Conservation (phyloP, 768 basidiomycete genomes). For the Hemileccinum impolitum region DNA sequence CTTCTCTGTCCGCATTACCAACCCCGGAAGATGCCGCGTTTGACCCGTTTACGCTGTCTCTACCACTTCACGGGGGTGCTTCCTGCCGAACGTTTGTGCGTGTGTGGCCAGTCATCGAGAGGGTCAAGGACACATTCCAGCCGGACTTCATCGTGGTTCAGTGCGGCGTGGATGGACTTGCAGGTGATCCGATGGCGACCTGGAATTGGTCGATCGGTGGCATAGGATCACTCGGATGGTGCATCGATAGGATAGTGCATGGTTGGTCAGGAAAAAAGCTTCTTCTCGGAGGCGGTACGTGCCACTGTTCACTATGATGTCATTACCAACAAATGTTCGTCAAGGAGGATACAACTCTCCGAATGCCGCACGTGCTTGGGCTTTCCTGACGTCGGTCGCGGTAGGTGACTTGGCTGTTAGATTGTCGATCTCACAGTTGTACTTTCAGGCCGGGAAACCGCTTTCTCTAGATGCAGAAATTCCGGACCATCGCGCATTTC, state of each 20-base stretch:
- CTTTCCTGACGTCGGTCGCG: constrained; percentile 71
- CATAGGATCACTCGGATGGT: constrained; percentile 70
- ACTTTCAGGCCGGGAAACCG: constrained; percentile 48
- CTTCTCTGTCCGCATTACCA: constrained; percentile 48
- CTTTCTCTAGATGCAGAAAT: constrained; percentile 61
- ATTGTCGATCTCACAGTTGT: background rate
- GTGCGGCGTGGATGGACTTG: constrained; percentile 84
- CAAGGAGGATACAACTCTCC: constrained; percentile 80
- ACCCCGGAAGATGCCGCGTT: constrained; percentile 29
- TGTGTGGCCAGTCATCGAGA: constrained; percentile 65
- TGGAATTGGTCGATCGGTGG: constrained; percentile 68
- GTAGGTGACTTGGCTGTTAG: constrained; percentile 40
- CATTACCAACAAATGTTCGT: constrained; percentile 7
- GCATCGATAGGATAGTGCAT: constrained; percentile 46
- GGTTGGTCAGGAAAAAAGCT: constrained; percentile 60
- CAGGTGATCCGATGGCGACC: constrained; percentile 74
- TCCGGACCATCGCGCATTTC: constrained; percentile 74
- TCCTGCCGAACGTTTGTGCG: constrained; percentile 57
- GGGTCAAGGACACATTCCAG: constrained; percentile 53
- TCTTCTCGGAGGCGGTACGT: constrained; percentile 72
- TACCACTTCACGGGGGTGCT: constrained; percentile 76
- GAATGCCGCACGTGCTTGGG: constrained; percentile 86
- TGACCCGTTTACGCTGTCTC: constrained; percentile 70
- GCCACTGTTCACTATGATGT: background rate
- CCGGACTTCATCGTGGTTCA: constrained; percentile 84